phyloP scores from a whole-genome alignment of 345 rosid genomes.

The Linum usitatissimum region DNA sequence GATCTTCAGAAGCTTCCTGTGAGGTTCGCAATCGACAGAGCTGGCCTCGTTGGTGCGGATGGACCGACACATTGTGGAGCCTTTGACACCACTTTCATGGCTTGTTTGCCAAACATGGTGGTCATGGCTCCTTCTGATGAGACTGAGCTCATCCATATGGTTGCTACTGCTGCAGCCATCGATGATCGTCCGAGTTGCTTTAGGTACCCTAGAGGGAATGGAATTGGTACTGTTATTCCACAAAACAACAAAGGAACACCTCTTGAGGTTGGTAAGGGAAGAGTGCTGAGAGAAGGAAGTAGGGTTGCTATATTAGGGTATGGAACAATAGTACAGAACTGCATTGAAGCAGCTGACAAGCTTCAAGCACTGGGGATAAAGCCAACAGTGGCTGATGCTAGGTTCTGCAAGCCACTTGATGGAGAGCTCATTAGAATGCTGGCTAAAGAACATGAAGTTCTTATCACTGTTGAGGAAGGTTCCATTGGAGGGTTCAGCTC shows the following conservation, averaged over 20 bases:
- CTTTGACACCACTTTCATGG: slow-evolving; percentile 44
- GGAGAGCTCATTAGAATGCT: slow-evolving; percentile 24
- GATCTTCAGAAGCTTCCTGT: slow-evolving; percentile 49
- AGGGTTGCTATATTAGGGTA: slow-evolving; percentile 38
- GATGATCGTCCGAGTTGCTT: slow-evolving; percentile 44
- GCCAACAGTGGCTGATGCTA: slow-evolving; percentile 39
- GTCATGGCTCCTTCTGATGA: slow-evolving; percentile 50
- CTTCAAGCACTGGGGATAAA: slow-evolving; percentile 21
- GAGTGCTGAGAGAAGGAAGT: slow-evolving; percentile 28
- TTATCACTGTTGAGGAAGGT: slow-evolving; percentile 44
- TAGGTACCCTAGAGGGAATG: slow-evolving; percentile 44
- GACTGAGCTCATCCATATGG: slow-evolving; percentile 46
- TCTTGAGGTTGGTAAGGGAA: slow-evolving; percentile 41
- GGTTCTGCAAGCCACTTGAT: slow-evolving; percentile 43
- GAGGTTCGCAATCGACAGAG: slow-evolving; percentile 40
- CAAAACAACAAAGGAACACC: slow-evolving; percentile 37
- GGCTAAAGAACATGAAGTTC: slow-evolving; percentile 30
- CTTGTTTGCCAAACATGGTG: slow-evolving; percentile 50
- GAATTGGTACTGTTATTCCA: slow-evolving; percentile 31
- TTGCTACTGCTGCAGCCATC: slow-evolving; percentile 43
- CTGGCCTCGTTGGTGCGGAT: slow-evolving; percentile 43
- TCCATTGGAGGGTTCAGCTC: slow-evolving; percentile 41
- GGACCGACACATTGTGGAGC: slow-evolving; percentile 52
- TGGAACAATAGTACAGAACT: slow-evolving; percentile 33
- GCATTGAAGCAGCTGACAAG: slow-evolving; percentile 28